phyloP scores from a whole-genome alignment of 805 yeast genomes.

The Saccharomycopsis fibuligera region DNA sequence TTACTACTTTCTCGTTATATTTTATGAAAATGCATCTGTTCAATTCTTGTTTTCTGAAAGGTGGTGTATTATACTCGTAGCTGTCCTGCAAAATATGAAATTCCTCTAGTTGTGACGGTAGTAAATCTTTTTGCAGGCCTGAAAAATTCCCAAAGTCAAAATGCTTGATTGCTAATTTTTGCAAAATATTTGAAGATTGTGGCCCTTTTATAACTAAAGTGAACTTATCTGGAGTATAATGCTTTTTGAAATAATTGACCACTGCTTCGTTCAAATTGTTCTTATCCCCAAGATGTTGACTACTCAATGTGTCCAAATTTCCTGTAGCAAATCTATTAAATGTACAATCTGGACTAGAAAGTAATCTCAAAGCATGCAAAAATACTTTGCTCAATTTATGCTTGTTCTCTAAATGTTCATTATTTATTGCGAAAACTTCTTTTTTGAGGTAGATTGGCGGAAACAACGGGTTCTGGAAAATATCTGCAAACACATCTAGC shows the following conservation, averaged over 20 bases:
- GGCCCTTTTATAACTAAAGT: conserved; percentile 59
- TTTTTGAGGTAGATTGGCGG: conserved; percentile 34
- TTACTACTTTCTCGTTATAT: conserved; percentile 21
- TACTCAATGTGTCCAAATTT: conserved; percentile 41
- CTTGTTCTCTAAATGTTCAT: conserved; percentile 58
- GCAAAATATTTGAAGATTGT: conserved; percentile 52
- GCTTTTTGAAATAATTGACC: conserved; percentile 32
- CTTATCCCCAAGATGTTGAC: conserved; percentile 29
- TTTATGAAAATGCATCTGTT: conserved; percentile 35
- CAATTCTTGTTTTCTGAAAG: conserved; percentile 25
- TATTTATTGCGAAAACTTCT: conserved; percentile 57
- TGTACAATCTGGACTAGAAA: conserved; percentile 43
- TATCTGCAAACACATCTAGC: conserved; percentile 44
- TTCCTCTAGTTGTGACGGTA: too few relatives aligned
- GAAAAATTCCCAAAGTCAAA: not conserved
- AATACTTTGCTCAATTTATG: conserved; percentile 38
- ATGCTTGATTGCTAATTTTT: conserved; percentile 39
- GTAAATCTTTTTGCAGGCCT: conserved; percentile 22
- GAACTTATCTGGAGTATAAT: conserved; percentile 45
- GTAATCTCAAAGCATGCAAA: conserved; percentile 51
- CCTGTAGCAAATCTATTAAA: conserved; percentile 67
- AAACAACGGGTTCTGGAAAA: conserved; percentile 47
- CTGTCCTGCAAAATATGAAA: too few relatives aligned
- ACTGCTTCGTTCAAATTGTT: conserved; percentile 34
- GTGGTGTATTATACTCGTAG: conserved; percentile 21